Evolutionary conservation across 2,329 filamentous ascomycete genomes (phyloP), one percentile per base, ranked within the genome.

Genomic region (Aspergillus pseudotamarii): DNA sequence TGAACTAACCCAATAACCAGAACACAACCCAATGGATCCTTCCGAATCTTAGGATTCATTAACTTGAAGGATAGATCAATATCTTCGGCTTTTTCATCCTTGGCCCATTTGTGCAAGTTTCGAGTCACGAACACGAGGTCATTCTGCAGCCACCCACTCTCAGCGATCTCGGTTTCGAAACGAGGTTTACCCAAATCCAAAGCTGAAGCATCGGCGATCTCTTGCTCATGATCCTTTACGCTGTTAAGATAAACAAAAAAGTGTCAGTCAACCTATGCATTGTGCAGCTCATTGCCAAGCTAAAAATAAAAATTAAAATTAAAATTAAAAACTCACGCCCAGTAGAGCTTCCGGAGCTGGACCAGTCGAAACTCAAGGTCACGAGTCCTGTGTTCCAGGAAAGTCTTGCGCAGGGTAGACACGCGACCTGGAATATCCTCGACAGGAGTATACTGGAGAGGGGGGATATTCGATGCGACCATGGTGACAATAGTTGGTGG

Each of bases 271-370:
- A 30, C 10, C 26, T 32, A 55, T 58, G 26, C 56, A 45, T 45
- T 36, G 59, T 28, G 57, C 16, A 23, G 23, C 14, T 34, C 10
- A 19, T 60, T 32, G 46, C 43, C 53, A 61, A 34, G 23, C 32
- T 34, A 34, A 34, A 41, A 48, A n/a, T 32, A 26, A 26, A 26
- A 26, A 26, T 26, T 26, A 26, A 26, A 26, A 26, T n/a, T n/a
- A n/a, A 26, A 26, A 3, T 26, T 26, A 55, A 26, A 5, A 48
- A 74, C 78, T 78, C 69, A 85, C 83, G 87, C 93, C 95, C 95
- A 98, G 83, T 97, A 98, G 61, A 98, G 89, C 85, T 93, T 94
- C 71, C 94, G 91, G 65, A 99, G 88, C 84, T 98, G 95, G 60
- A 88, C 84, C 66, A 94, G 83, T 67, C 95, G 89, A 82, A 91